These are phyloP conservation scores for Leavenworthia alabamica DNA, from an alignment of 345 rosid species.

Conservation along the genomic window DNA sequence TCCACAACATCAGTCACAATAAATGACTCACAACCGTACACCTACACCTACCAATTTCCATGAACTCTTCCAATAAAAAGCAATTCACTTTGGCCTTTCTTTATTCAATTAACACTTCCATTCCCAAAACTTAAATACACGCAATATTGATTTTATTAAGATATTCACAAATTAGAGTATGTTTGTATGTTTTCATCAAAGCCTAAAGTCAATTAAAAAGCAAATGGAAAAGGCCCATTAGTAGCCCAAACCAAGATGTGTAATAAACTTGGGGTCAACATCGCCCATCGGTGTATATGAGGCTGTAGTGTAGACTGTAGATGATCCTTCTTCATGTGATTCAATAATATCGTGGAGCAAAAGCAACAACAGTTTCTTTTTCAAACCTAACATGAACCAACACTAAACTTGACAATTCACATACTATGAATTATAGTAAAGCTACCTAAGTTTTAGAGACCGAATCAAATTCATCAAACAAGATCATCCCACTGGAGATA, in stretches of 20 bases:
- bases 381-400: not conserved
- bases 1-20: not conserved
- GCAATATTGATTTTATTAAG: not conserved
- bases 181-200: too few species aligned
- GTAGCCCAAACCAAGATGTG: not conserved
- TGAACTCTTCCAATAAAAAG: not conserved
- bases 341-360: not conserved
- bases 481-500: constrained; percentile 65
- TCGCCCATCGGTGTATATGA: not conserved
- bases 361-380: not conserved
- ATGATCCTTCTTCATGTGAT: not conserved
- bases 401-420: not conserved
- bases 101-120: not conserved
- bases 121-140: not conserved
- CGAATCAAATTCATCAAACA: constrained; percentile 33
- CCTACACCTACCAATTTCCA: constrained; percentile 10
- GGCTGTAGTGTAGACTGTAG: not conserved
- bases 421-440: not conserved
- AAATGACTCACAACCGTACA: not conserved
- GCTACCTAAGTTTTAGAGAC: not conserved
- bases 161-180: too few species aligned
- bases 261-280: not conserved
- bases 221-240: not conserved
- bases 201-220: not conserved
- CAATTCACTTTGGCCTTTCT: not conserved